Evolutionary conservation across 805 yeast species (phyloP).

Genomic region (Starmerella khaoyaiensis): DNA sequence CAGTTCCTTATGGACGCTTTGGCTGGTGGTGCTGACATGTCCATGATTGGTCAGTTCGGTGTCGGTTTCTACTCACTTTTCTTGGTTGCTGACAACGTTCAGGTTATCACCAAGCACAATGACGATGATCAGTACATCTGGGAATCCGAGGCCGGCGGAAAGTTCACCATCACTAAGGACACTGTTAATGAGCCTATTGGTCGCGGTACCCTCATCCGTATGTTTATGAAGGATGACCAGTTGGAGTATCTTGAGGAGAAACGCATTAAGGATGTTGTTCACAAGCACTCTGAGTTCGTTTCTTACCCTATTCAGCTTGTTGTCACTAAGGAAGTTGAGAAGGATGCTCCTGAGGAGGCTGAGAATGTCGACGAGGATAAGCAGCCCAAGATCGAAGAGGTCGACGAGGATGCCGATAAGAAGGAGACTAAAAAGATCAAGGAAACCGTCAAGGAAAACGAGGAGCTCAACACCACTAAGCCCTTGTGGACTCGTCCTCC

Average conservation of each 20-base stretch:
- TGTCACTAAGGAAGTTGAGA: conserved; percentile 97
- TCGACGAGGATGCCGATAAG: conserved; percentile 55
- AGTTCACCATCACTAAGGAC: conserved; percentile 90
- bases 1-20: conserved; percentile 95
- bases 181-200: conserved; percentile 71
- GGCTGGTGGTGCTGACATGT: conserved; percentile 98
- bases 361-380: conserved; percentile 48
- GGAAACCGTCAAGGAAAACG: conserved; percentile 89
- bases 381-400: conserved; percentile 66
- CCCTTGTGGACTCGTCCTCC: conserved; percentile 99
- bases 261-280: conserved; percentile 97
- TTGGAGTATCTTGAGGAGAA: conserved; percentile 98
- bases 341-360: conserved; percentile 79
- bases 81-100: conserved; percentile 97
- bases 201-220: conserved; percentile 92
- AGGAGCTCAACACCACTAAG: conserved; percentile 96
- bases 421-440: conserved; percentile 79
- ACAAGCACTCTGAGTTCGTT: conserved; percentile 98
- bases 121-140: conserved; percentile 99
- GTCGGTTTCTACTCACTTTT: conserved; percentile 99
- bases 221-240: conserved; percentile 97
- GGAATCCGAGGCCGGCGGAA: conserved; percentile 99
- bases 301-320: conserved; percentile 97
- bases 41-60: conserved; percentile 99
- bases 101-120: conserved; percentile 95